Evolutionary conservation across 2,329 filamentous ascomycete genomes (phyloP).

Genomic region (Penicillium sp.): DNA sequence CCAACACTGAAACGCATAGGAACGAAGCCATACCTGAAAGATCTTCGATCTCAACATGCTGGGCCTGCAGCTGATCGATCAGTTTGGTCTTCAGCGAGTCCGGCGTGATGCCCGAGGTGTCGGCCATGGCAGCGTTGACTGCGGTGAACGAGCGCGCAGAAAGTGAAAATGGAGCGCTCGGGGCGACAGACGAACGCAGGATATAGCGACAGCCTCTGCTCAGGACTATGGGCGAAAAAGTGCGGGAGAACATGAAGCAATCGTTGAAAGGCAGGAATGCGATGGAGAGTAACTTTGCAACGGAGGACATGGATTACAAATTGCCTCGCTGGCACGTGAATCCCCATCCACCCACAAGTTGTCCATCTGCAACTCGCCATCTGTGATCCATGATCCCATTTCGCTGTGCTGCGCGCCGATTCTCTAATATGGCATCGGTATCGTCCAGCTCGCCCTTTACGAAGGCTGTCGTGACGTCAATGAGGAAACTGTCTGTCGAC

Average conservation of each 20-base stretch:
- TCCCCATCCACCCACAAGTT: no score
- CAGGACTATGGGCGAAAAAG: slow-evolving; percentile 26
- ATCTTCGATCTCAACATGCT: slow-evolving; percentile 81
- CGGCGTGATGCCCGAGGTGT: slow-evolving; percentile 62
- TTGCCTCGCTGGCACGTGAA: slow-evolving; percentile 23
- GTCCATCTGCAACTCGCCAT: no score
- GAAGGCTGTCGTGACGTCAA: slow-evolving; percentile 64
- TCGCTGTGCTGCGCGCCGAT: slow-evolving; percentile 17
- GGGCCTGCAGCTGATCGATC: slow-evolving; percentile 62
- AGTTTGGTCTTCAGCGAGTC: slow-evolving; percentile 64
- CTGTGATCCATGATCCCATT: slow-evolving; percentile 22
- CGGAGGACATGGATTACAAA: slow-evolving; percentile 11
- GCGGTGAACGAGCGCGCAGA: slow-evolving; percentile 31
- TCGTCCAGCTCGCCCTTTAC: slow-evolving; percentile 54
- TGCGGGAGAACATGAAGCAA: slow-evolving; percentile 38
- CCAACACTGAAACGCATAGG: neutral
- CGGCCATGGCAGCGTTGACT: slow-evolving; percentile 39
- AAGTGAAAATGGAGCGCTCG: slow-evolving; percentile 30
- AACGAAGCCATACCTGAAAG: slow-evolving; percentile 65
- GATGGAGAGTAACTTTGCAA: slow-evolving; percentile 1
- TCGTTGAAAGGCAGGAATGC: slow-evolving; percentile 1
- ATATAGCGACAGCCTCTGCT: slow-evolving; percentile 40
- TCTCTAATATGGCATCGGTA: slow-evolving; percentile 32
- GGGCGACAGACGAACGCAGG: slow-evolving; percentile 25
- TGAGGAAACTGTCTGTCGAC: slow-evolving; percentile 67